Percentiles rank a stretch among this genome's conserved stretches.
Evolutionary conservation across 441 rosid genomes (phyloP).

Genomic region (Syzygium malaccense): DNA sequence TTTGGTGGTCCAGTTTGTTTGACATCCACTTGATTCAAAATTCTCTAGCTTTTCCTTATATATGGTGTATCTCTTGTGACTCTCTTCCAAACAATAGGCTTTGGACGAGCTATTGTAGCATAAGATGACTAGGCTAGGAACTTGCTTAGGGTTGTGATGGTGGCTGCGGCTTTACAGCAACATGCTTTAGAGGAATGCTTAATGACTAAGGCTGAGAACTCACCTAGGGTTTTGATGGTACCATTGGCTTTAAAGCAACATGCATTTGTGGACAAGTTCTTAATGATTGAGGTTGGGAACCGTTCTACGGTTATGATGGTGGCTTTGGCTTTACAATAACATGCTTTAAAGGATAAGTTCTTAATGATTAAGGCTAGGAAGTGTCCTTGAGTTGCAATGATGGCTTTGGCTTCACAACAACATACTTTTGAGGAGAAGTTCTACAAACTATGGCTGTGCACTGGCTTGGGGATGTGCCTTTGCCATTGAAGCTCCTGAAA

Average conservation of each 20-base stretch:
- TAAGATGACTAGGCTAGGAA: not conserved
- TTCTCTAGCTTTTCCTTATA: not conserved
- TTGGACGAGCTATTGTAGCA: not conserved
- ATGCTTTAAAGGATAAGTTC: not conserved
- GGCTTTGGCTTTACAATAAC: not conserved
- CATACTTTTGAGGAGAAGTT: not conserved
- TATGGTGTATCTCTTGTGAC: not conserved
- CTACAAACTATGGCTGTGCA: not conserved
- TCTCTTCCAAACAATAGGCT: not conserved
- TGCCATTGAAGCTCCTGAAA: not conserved
- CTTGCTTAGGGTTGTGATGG: fast-evolving
- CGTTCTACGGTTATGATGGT: not conserved
- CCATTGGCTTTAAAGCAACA: not conserved
- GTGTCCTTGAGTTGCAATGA: fast-evolving
- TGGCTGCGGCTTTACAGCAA: not conserved
- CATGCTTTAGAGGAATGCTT: not conserved
- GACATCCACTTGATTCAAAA: not conserved
- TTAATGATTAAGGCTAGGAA: not conserved
- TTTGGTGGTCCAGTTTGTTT: fast-evolving
- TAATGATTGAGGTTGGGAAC: not conserved
- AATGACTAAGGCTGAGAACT: not conserved
- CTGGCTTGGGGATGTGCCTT: not conserved
- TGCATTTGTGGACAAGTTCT: not conserved
- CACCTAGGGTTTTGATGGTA: not conserved
- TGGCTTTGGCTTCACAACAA: not conserved